Conservation (phyloP, 805 yeast species). For the Saturnispora bothae region DNA sequence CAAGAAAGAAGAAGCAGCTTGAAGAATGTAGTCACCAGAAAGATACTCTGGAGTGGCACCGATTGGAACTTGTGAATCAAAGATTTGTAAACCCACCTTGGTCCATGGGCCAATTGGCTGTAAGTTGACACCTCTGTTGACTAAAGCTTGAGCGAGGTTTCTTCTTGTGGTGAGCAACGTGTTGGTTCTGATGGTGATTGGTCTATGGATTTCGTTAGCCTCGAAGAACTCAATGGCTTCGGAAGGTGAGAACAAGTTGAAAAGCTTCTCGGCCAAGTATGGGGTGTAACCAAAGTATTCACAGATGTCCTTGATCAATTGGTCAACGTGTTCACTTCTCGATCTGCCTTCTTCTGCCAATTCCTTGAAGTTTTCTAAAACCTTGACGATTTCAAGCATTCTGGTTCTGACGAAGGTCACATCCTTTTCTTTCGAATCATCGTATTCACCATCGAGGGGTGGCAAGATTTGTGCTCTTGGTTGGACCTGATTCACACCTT, state of each 20-base stretch:
- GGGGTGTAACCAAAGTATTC: conserved; percentile 90
- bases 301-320: conserved; percentile 77
- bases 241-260: conserved; percentile 82
- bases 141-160: conserved; percentile 88
- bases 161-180: conserved; percentile 90
- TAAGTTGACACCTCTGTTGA: conserved; percentile 91
- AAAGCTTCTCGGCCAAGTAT: conserved; percentile 87
- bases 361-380: conserved; percentile 77
- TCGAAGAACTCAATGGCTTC: conserved; percentile 98
- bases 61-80: conserved; percentile 98
- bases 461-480: conserved; percentile 77
- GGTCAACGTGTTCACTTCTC: conserved; percentile 70
- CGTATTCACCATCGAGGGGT: conserved; percentile 49
- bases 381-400: conserved; percentile 91
- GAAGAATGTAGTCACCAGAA: conserved; percentile 95
- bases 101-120: conserved; percentile 98
- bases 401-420: conserved; percentile 79
- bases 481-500: conserved; percentile 47
- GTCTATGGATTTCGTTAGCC: conserved; percentile 95
- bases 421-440: conserved; percentile 35
- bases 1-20: conserved; percentile 95
- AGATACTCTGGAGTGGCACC: conserved; percentile 99
- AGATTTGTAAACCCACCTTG: conserved; percentile 92
- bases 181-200: conserved; percentile 95
- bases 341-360: conserved; percentile 79